Evolutionary conservation across 2,329 filamentous ascomycete species (phyloP).

Genomic region (Fusarium coicis): DNA sequence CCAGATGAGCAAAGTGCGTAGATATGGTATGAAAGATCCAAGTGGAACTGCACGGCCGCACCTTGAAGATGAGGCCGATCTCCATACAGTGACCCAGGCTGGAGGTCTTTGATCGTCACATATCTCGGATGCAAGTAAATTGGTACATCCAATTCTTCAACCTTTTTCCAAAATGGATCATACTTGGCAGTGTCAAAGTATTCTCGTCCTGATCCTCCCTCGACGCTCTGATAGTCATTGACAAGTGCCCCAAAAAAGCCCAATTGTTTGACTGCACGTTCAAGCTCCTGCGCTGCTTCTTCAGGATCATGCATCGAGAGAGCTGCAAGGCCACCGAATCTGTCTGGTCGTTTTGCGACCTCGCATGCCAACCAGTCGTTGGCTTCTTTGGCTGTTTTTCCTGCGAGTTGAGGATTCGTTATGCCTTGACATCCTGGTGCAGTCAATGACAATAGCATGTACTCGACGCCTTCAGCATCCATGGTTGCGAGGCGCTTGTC

Average conservation of each 20-base stretch:
- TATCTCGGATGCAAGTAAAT: constrained; percentile 26
- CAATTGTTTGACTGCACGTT: background rate
- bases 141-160: constrained; percentile 6
- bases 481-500: constrained; percentile 3
- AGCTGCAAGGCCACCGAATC: constrained; percentile 6
- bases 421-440: constrained; percentile 14
- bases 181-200: constrained; percentile 14
- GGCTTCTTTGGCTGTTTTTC: background rate
- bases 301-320: constrained; percentile 13
- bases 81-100: background rate
- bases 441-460: constrained; percentile 22
- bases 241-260: constrained; percentile 6
- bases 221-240: constrained; percentile 17
- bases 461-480: constrained; percentile 14
- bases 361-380: constrained; percentile 6
- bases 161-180: constrained; percentile 11
- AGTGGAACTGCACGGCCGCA: constrained; percentile 7
- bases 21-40: constrained; percentile 16
- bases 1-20: constrained; percentile 25
- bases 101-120: background rate
- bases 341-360: background rate
- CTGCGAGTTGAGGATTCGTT: background rate
- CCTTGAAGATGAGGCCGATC: constrained; percentile 8
- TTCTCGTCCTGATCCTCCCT: background rate
- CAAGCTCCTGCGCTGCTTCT: constrained; percentile 4